Percentiles rank a stretch among this genome's conserved stretches.
These are phyloP conservation scores for Penicillium sp. DNA, from an alignment of 2,329 filamentous ascomycete genomes.

Conservation along the genomic window DNA sequence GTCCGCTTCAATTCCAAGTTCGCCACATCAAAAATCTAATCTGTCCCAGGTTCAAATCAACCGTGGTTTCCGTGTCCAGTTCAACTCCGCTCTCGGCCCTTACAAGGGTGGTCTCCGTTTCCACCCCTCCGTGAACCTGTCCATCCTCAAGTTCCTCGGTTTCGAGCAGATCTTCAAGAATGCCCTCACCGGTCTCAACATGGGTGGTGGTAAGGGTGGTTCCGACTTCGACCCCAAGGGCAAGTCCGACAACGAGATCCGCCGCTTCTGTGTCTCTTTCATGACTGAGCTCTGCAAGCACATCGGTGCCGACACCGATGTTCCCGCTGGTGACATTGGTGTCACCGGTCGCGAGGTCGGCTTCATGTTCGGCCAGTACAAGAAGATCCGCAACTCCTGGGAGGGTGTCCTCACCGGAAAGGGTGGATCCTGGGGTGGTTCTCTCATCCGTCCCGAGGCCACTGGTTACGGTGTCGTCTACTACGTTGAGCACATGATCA, in stretches of 20 bases:
- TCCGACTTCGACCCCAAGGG: constrained; percentile 99
- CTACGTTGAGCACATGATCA: constrained; percentile 95
- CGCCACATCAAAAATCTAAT: background rate
- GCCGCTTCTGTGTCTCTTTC: constrained; percentile 93
- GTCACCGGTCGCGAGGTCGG: constrained; percentile 90
- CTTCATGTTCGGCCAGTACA: constrained; percentile 93
- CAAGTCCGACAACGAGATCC: constrained; percentile 96
- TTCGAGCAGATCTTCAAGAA: constrained; percentile 99
- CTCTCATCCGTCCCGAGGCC: constrained; percentile 91
- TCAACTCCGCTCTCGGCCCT: constrained; percentile 95
- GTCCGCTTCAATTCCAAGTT: background rate
- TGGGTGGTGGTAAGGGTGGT: constrained; percentile 97
- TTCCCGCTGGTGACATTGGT: constrained; percentile 96
- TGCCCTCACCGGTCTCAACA: constrained; percentile 90
- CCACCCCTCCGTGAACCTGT: constrained; percentile 70
- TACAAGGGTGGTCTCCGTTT: constrained; percentile 98
- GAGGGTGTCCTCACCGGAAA: constrained; percentile 97
- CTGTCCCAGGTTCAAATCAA: constrained; percentile 75
- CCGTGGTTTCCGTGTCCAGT: constrained; percentile 94
- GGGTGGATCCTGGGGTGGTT: constrained; percentile 89
- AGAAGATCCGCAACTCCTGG: constrained; percentile 83
- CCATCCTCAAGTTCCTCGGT: constrained; percentile 89
- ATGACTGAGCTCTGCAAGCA: constrained; percentile 95
- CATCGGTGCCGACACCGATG: constrained; percentile 94
- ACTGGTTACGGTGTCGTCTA: constrained; percentile 97